These are phyloP conservation scores for Aspergillus ostianus DNA, from an alignment of 495 filamentous ascomycete species.

Conservation along the genomic window DNA sequence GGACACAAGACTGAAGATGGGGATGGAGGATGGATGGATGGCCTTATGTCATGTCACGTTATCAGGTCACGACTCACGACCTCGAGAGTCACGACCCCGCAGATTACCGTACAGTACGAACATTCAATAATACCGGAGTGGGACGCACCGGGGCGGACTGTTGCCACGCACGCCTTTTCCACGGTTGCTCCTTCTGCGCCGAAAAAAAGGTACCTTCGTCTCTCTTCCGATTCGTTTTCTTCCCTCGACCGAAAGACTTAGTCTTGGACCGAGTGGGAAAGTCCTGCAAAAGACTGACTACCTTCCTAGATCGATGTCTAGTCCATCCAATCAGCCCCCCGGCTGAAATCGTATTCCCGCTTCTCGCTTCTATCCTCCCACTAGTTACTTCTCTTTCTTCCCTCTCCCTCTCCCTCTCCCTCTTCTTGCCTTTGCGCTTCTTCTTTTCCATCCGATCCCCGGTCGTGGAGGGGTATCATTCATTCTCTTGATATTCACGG, in stretches of 20 bases:
- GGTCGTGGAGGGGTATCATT: background rate
- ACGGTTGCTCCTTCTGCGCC: no score
- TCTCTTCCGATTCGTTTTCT: background rate
- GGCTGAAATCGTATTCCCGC: background rate
- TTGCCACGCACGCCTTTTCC: no score
- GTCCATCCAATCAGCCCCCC: background rate
- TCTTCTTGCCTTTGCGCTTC: background rate
- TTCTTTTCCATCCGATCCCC: background rate
- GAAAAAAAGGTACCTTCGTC: no score
- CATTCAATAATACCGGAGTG: no score
- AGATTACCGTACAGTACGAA: background rate
- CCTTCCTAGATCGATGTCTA: background rate
- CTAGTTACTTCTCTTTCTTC: background rate
- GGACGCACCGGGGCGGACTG: no score
- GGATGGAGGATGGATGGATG: conserved; percentile 8
- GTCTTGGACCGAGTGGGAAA: no score
- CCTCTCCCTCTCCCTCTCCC: no score
- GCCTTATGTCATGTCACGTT: conserved; percentile 18
- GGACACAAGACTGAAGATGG: conserved; percentile 7
- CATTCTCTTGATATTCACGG: background rate
- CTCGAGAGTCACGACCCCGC: conserved; percentile 4
- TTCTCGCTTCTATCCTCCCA: background rate
- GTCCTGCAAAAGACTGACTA: no score
- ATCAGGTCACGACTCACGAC: background rate
- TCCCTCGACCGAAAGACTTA: no score